Evolutionary conservation across 768 basidiomycete genomes (phyloP).

Genomic region (Asterophora parasitica): DNA sequence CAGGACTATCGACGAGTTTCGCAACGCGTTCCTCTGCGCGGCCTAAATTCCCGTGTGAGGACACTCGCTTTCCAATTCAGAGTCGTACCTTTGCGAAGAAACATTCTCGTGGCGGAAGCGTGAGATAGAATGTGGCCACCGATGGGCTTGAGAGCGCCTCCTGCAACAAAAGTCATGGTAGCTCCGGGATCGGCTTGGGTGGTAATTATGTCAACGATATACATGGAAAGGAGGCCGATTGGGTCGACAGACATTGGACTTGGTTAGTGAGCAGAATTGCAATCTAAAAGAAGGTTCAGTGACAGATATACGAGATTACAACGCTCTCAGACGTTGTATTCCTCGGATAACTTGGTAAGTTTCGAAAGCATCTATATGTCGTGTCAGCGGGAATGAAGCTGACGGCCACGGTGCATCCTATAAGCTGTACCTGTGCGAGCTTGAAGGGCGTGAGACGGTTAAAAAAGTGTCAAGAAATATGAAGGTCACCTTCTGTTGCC

Average conservation of each 20-base stretch:
- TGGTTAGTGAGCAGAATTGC: conserved; percentile 89
- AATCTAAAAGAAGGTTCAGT: conserved; percentile 44
- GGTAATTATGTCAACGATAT: neutral
- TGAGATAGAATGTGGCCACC: conserved; percentile 87
- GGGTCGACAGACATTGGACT: conserved; percentile 63
- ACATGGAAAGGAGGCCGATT: neutral
- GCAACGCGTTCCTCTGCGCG: conserved; percentile 89
- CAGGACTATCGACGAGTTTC: conserved; percentile 86
- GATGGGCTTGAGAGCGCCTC: conserved; percentile 87
- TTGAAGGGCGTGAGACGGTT: conserved; percentile 26
- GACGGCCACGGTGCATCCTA: neutral
- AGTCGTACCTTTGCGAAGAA: conserved; percentile 84
- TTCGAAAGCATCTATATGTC: conserved; percentile 77
- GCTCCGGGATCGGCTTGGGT: conserved; percentile 85
- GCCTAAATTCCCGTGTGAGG: conserved; percentile 28
- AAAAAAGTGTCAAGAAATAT: conserved; percentile 1
- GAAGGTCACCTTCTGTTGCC: conserved; percentile 74
- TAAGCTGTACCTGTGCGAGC: conserved; percentile 68
- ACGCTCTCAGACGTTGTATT: conserved; percentile 62
- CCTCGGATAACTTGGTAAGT: conserved; percentile 86
- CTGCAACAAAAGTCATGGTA: conserved; percentile 92
- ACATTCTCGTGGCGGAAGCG: conserved; percentile 84
- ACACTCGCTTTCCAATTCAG: too few relatives aligned
- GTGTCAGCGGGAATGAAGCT: neutral
- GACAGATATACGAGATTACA: neutral